Base-by-base conservation (phyloP, 2,329 filamentous ascomycete genomes). In the Nemania sp. region DNA sequence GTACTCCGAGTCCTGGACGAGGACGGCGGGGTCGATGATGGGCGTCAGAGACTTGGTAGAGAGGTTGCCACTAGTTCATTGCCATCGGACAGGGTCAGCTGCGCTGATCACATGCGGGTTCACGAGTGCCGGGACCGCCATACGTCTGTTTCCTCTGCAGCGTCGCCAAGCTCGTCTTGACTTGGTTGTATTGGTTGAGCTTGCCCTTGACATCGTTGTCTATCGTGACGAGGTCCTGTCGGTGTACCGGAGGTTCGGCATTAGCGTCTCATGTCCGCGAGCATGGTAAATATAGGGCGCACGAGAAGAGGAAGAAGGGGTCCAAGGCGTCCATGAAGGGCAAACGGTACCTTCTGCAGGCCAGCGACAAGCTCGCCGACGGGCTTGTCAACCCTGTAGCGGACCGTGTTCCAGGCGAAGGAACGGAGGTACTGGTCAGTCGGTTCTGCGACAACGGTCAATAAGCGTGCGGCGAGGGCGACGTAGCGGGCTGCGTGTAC, bases 331-430 rank as follows among this genome's bases (percentile, higher is more conserved):
- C 10, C 5, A 10, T 34, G 3, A 17, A 46, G 12, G 40, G 47
- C 15, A 13, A 11, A 47, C 39, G 37, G 20, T 70, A 91, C 91
- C 86, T 96, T 97, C 74, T 96, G 92, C 60, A 99, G 80, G 42
- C 88, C 88, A 75, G 92, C 90, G 69, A 97, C 89, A 61, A 98
- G 82, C 73, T 98, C 94, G 57, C 87, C 84, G 63, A 99, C 85
- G 52, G 94, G 86, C 75, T 94, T 96, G 77, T 99, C 95, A 64
- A 91, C 89, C 71, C 95, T 88, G 77, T 98, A 99, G 75, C 97
- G 95, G 78, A 96, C 91, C 78, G 95, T 97, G 80, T 98, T 98
- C 95, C 95, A 99, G 67, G 87, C 85, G 77, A 98, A 99, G 57
- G 85, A 88, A 72, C 88, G 87, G 47, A 99, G 81, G 74, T 98